Evolutionary conservation across 768 basidiomycete species (phyloP), one percentile per base, ranked within the genome.

Genomic region (Tephrocybe rancida): DNA sequence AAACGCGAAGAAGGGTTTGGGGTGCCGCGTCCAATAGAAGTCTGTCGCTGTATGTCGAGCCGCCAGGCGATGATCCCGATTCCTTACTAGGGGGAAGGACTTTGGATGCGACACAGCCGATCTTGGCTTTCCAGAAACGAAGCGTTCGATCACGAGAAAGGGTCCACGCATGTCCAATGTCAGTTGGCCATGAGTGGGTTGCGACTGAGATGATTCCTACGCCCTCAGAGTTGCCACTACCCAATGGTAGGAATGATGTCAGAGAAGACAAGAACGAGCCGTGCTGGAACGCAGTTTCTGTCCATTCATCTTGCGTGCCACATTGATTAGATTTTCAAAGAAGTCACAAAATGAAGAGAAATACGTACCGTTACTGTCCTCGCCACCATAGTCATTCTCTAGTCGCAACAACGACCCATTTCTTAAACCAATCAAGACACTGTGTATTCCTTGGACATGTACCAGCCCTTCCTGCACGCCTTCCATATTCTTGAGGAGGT

Each of bases 81-180:
- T 68, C 69, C 57, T 69, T 68, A 30, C 70, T 67, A 26, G 65
- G 64, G 10, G 81, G 74, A 39, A 90, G 70, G 10, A 73, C 68
- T 64, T 81, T 86, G 27, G 82, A 81, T 26, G 85, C 80, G n/a
- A 87, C 78, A 64, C 90, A 88, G 39, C 86, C 86, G 50, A 83
- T 75, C 66, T 87, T 83, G 25, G 86, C 78, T 58, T 89, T 88
- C 95, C 95, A 98, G 38, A 90, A 75, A 34, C 93, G 82, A 37
- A 98, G 75, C 29, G 86, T 87, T 50, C 89, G 81, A 73, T 97
- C 93, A 50, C 93, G 80, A 8, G 95, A 94, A 37, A 98, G 78
- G 1, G 93, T 87, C 83, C 92, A 96, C 19, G 88, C 73, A 61
- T 90, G 78, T 30, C 78, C 81, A 52, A 89, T 76, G 64, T 90